Conservation (phyloP, 805 yeast species). For the Yarrowia divulgata region DNA sequence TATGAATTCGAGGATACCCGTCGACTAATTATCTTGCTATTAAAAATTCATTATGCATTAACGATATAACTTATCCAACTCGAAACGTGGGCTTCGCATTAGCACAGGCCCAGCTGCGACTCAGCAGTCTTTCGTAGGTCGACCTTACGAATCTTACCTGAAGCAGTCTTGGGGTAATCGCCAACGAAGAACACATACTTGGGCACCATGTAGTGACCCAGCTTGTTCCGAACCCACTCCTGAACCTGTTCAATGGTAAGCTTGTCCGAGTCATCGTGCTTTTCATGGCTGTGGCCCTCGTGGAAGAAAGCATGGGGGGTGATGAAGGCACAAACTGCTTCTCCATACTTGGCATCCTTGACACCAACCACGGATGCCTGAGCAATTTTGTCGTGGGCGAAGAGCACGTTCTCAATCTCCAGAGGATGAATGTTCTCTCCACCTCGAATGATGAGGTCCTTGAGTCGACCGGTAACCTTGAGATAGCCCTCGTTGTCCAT, state of each 20-base stretch:
- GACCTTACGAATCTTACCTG: conserved; percentile 49
- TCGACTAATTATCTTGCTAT: too few species aligned
- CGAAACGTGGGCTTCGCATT: neutral
- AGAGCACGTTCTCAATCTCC: conserved; percentile 48
- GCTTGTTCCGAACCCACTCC: conserved; percentile 43
- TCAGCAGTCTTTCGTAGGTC: conserved; percentile 45
- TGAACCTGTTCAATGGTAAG: conserved; percentile 42
- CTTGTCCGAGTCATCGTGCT: conserved; percentile 38
- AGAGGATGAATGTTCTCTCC: conserved; percentile 50
- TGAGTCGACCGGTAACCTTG: conserved; percentile 49
- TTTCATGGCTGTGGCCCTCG: conserved; percentile 38
- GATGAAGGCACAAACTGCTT: conserved; percentile 47
- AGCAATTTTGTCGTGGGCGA: conserved; percentile 45
- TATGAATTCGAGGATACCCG: too few species aligned
- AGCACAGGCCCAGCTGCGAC: conserved; percentile 24
- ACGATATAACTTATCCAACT: conserved; percentile 17
- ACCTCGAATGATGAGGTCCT: conserved; percentile 49
- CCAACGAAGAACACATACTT: conserved; percentile 45
- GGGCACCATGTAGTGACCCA: conserved; percentile 49
- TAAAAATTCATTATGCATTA: conserved; percentile 6
- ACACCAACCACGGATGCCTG: conserved; percentile 49
- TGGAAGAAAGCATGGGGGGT: conserved; percentile 41
- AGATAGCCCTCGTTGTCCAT: conserved; percentile 47
- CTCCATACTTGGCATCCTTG: conserved; percentile 48
- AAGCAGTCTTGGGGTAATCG: conserved; percentile 49